These are phyloP conservation scores for Primulina eburnea DNA, from an alignment of 257 asterid genomes.

Conservation along the genomic window DNA sequence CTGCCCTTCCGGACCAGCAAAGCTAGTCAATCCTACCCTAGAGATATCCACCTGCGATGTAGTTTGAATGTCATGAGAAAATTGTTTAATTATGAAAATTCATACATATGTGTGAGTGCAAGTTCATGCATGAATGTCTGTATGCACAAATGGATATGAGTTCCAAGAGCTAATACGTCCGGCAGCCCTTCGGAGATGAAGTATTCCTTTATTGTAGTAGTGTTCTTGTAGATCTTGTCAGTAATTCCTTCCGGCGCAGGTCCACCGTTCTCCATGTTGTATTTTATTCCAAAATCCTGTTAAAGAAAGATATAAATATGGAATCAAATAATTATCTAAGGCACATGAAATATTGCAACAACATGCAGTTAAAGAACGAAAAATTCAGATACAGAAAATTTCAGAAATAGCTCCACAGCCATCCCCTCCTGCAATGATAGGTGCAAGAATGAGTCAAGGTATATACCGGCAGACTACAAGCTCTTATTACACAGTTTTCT, in stretches of 20 bases:
- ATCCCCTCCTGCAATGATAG: background rate
- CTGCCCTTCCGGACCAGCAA: slow-evolving; percentile 81
- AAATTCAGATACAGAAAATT: background rate
- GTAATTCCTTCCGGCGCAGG: slow-evolving; percentile 98
- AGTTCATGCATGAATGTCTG: background rate
- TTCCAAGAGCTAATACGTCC: slow-evolving; percentile 52
- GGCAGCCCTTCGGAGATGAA: slow-evolving; percentile 89
- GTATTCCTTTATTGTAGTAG: slow-evolving; percentile 87
- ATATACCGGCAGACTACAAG: no score
- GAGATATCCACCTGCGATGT: slow-evolving; percentile 75
- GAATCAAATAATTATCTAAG: slow-evolving; percentile 9
- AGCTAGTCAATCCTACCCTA: slow-evolving; percentile 59
- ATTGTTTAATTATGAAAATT: background rate
- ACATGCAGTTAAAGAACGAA: background rate
- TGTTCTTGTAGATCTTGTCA: slow-evolving; percentile 76
- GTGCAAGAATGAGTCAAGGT: background rate
- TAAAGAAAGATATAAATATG: slow-evolving; percentile 22
- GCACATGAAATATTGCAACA: slow-evolving; percentile 14
- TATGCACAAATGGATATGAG: background rate
- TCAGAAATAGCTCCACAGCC: background rate
- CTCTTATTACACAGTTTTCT: no score
- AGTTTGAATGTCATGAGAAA: slow-evolving; percentile 14
- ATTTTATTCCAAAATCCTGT: slow-evolving; percentile 96
- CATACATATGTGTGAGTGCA: slow-evolving; percentile 8
- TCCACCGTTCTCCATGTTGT: slow-evolving; percentile 99